These are phyloP conservation scores for Prinsepia uniflora DNA, from an alignment of 306 rosid genomes.

Conservation along the genomic window DNA sequence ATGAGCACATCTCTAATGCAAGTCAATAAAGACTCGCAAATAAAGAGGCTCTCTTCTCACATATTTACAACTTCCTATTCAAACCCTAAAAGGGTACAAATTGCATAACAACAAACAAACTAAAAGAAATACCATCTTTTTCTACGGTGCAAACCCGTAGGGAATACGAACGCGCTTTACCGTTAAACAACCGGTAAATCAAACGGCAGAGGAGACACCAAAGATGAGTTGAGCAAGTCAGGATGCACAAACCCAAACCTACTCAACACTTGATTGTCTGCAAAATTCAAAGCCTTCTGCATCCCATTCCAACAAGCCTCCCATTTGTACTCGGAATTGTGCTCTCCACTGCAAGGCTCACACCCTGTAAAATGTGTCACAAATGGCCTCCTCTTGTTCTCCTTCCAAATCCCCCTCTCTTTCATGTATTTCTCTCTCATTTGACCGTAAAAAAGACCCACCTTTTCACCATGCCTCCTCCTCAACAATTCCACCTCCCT, in stretches of 20 bases:
- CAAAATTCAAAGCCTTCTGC: constrained; percentile 66
- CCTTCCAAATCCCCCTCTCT: constrained; percentile 34
- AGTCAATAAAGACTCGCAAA: not conserved
- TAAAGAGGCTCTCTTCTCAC: not conserved
- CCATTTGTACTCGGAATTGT: constrained; percentile 50
- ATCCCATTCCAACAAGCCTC: constrained; percentile 73
- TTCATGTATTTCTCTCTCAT: constrained; percentile 43
- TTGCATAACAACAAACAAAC: not conserved
- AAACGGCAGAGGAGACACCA: constrained; percentile 47
- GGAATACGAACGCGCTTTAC: not conserved
- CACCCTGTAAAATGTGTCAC: constrained; percentile 89
- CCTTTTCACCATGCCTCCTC: constrained; percentile 72
- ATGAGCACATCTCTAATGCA: not conserved
- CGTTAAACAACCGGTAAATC: constrained; percentile 43
- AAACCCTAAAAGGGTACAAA: not conserved
- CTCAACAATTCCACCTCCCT: constrained; percentile 29
- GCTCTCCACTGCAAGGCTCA: constrained; percentile 83
- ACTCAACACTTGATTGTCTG: constrained; percentile 78
- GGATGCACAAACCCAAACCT: constrained; percentile 53
- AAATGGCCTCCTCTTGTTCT: constrained; percentile 66
- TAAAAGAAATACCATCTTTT: not conserved
- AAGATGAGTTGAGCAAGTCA: constrained; percentile 32
- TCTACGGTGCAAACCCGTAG: not conserved
- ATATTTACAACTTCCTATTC: constrained; percentile 3
- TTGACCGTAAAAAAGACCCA: constrained; percentile 50